Evolutionary conservation across 2,329 filamentous ascomycete genomes (phyloP), one percentile per base, ranked within the genome.

Genomic region (Aspergillus sp.): DNA sequence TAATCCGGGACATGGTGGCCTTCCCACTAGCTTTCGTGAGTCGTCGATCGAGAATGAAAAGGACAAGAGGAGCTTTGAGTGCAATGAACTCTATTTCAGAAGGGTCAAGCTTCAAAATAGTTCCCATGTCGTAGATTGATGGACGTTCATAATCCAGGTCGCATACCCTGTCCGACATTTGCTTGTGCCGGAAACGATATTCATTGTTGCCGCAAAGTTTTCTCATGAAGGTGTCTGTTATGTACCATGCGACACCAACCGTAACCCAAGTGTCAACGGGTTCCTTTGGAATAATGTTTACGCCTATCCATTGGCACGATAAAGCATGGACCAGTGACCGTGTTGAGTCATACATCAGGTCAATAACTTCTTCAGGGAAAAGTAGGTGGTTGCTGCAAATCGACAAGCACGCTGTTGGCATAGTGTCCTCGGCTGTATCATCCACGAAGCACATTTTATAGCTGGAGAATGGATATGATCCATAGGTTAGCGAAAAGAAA

Each of bases 401-500:
- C 0, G 90, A 86, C 54, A 98, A 76, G 0, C 87, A 91, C 30
- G 90, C 90, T 7, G 89, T 81, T 12, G 90, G 80, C 13, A 85
- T 75, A 1, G 86, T 85, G 45, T 95, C 86, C 28, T 80, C 75
- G 1, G 85, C 71, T 62, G 93, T 78, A 63, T 98, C 93, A 56
- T 98, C 93, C 12, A 98, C 83, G 56, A 98, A 98, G 54, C 88
- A 90, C 43, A 97, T 71, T 59, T 95, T 95, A 74, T 94, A 97
- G 59, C 86, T 90, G 27, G 87, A 81, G 62, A 93, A 97, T 0
- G 93, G 90, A 62, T 95, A 98, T 19, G 86, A 85, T 27, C 90
- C 89, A 62, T 91, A 97, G 4, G 83, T 87, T 50, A 91, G 81
- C 4, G 88, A 88, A 60, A 97, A 90, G 64, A 86, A 88, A 63